phyloP scores from a whole-genome alignment of 306 rosid species.

The Vigna mungo region DNA sequence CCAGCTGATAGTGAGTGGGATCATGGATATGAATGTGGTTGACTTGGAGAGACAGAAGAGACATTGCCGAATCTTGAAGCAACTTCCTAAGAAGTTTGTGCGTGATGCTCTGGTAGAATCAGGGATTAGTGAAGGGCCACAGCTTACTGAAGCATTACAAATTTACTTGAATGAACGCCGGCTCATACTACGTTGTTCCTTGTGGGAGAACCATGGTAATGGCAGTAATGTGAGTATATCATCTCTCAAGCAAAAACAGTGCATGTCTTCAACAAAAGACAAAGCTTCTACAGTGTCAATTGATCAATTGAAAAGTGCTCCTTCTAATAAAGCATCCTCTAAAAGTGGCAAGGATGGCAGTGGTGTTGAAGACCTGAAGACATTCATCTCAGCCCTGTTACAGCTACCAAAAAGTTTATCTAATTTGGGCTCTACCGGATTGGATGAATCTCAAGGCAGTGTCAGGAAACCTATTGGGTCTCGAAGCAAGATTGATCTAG shows the following conservation, averaged over 20 bases:
- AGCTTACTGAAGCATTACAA: constrained; percentile 68
- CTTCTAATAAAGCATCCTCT: constrained; percentile 44
- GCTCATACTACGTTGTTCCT: constrained; percentile 65
- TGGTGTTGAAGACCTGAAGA: constrained; percentile 78
- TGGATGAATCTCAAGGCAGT: constrained; percentile 69
- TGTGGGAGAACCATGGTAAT: constrained; percentile 48
- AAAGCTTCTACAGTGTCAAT: constrained; percentile 52
- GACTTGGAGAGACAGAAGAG: constrained; percentile 70
- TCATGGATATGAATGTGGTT: constrained; percentile 67
- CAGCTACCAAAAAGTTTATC: constrained; percentile 65
- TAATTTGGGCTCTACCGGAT: constrained; percentile 50
- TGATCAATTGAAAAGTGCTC: constrained; percentile 51
- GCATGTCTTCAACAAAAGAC: constrained; percentile 60
- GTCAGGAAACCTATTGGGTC: constrained; percentile 60
- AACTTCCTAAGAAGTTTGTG: constrained; percentile 68
- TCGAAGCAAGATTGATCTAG: constrained; percentile 62
- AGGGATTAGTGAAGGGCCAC: constrained; percentile 64
- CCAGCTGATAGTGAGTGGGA: constrained; percentile 91
- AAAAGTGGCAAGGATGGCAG: constrained; percentile 57
- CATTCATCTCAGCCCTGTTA: constrained; percentile 65
- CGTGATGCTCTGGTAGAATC: constrained; percentile 73
- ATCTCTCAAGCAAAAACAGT: constrained; percentile 53
- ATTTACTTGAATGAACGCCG: constrained; percentile 81
- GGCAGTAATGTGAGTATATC: constrained; percentile 44
- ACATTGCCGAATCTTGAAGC: constrained; percentile 75